Percentiles rank a stretch among this genome's conserved stretches.
Evolutionary conservation across 2,329 filamentous ascomycete species (phyloP).

Genomic region (Apiospora hydei): DNA sequence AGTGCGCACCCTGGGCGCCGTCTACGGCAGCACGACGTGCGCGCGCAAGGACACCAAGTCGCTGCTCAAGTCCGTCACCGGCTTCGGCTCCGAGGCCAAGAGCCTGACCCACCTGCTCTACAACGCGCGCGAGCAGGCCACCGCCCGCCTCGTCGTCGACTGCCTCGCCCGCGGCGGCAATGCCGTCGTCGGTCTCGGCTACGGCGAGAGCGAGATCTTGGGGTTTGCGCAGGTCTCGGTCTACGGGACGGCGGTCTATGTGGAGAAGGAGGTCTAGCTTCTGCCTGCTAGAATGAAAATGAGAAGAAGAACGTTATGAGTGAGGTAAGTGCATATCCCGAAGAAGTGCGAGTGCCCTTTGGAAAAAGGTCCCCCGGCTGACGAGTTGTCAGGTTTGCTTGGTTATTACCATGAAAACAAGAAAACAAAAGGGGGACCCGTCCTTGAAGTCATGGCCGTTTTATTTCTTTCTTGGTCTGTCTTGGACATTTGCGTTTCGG

Average conservation of each 20-base stretch:
- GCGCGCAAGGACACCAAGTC: slow-evolving; percentile 37
- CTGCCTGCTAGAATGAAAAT: not conserved
- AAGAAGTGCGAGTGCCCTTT: slow-evolving; percentile 4
- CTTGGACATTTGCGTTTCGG: slow-evolving; percentile 5
- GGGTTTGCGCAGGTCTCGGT: slow-evolving; percentile 37
- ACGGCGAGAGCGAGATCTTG: slow-evolving; percentile 35
- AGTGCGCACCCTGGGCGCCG: slow-evolving; percentile 33
- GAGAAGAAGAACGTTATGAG: not conserved
- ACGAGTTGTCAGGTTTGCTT: slow-evolving; percentile 5
- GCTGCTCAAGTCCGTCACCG: slow-evolving; percentile 30
- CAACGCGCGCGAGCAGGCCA: slow-evolving; percentile 35
- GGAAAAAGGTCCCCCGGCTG: not conserved
- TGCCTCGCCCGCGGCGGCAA: slow-evolving; percentile 36
- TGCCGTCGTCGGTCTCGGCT: slow-evolving; percentile 34
- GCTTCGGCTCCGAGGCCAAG: slow-evolving; percentile 32
- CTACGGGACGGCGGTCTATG: slow-evolving; percentile 37
- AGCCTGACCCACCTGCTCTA: slow-evolving; percentile 36
- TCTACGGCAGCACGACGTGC: slow-evolving; percentile 35
- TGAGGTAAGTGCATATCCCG: not conserved
- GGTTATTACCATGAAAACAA: not conserved
- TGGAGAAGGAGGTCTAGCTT: slow-evolving; percentile 31
- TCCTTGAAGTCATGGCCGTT: not conserved
- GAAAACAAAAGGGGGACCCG: not conserved
- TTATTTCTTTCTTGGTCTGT: not conserved
- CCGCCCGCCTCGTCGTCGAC: slow-evolving; percentile 35